Evolutionary conservation across 352 stramenopile genomes (phyloP), one percentile per base, ranked within the genome.

Genomic region (Globisporangium nagaii): DNA sequence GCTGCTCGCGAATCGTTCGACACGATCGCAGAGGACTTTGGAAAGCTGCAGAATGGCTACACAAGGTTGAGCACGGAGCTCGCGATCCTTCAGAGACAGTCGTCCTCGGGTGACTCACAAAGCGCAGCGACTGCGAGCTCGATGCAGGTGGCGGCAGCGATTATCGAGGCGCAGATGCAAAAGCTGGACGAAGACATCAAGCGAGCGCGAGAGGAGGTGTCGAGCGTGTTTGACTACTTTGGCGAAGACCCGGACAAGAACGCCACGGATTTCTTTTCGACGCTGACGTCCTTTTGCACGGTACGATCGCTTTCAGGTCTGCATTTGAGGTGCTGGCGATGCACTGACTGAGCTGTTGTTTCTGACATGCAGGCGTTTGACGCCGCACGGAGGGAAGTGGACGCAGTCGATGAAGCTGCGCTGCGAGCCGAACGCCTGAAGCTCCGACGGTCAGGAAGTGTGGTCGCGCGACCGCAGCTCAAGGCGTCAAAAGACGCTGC

Each of bases 1-100:
- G 94, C 93, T 12, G 80, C 94, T n/a, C 85, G 84, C 2, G 80
- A 90, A 36, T 86, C 78, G 11, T 86, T 90, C 30, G 81, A 91
- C 22, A 71, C 60, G 4, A 71, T 93, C 10, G 62, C 79, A 13
- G 74, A 85, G 55, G 80, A 89, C 24, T 88, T 84, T 41, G 61
- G 65, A 1, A 86, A 75, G 42, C 58, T 94, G 13, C 55, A 84
- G 27, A 61, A 52, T n/a, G 80, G 77, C 0, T 60, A 86, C 17
- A 52, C 61, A 27, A 72, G 69, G 56, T 54, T 91, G 2, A 62
- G 60, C 1, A 62, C 66, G 3, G 82, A 91, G 49, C 49, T 86
- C 24, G 59, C 62, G 19, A 35, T 77, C 2, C 43, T 87, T 10
- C 56, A 82, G 63, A 83, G 75, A 60, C 64, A 83, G 50, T 13